Conservation (phyloP, 2,329 filamentous ascomycete genomes). For the Colletotrichum higginsianum region DNA sequence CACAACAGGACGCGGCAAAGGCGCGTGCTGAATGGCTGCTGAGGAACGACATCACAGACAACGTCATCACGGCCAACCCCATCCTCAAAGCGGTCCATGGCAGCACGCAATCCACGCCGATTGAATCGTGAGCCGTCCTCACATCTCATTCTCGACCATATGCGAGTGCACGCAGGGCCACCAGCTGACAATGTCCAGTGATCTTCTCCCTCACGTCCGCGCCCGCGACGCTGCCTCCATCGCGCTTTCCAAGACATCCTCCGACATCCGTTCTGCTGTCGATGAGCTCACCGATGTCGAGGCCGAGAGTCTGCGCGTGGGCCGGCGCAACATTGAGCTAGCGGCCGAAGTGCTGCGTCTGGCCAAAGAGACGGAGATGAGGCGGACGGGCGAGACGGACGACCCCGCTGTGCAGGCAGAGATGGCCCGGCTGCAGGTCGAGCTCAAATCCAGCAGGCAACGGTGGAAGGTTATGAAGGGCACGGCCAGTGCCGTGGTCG, state of each 20-base stretch:
- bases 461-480: conserved; percentile 84
- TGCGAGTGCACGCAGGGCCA: too few relatives aligned
- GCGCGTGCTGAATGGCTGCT: conserved; percentile 79
- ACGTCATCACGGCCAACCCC: conserved; percentile 80
- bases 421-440: conserved; percentile 70
- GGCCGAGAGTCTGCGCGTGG: conserved; percentile 69
- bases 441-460: conserved; percentile 74
- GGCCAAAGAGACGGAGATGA: conserved; percentile 67
- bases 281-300: conserved; percentile 70
- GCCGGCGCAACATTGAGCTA: conserved; percentile 73
- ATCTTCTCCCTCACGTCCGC: conserved; percentile 76
- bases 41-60: conserved; percentile 77
- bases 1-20: conserved; percentile 78
- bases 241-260: conserved; percentile 72
- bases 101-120: conserved; percentile 72
- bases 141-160: not conserved
- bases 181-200: conserved; percentile 60
- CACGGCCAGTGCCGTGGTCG: conserved; percentile 83
- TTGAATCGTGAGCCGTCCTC: conserved; percentile 72
- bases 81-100: conserved; percentile 84
- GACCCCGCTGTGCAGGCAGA: conserved; percentile 68
- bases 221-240: conserved; percentile 78
- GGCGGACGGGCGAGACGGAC: conserved; percentile 68
- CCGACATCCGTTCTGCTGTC: conserved; percentile 65
- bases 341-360: conserved; percentile 75